phyloP scores from a whole-genome alignment of 2,329 filamentous ascomycete genomes.

The Penicillium janthinellum region DNA sequence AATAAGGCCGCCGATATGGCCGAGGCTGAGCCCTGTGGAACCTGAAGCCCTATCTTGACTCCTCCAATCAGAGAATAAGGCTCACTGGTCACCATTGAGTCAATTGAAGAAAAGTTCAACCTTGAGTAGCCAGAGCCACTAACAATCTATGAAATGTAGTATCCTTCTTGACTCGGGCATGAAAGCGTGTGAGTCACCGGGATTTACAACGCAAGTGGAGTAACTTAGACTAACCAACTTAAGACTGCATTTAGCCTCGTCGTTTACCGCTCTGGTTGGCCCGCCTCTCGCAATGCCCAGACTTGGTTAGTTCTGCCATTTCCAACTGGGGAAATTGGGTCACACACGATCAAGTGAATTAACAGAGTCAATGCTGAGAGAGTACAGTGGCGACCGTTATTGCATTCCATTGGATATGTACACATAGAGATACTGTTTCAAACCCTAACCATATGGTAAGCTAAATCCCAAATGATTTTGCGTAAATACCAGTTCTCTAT shows the following conservation, averaged over 20 bases:
- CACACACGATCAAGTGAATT: too few relatives aligned
- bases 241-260: background rate
- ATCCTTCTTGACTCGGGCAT: background rate
- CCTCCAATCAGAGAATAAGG: background rate
- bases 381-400: too few relatives aligned
- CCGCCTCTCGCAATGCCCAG: background rate
- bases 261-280: background rate
- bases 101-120: background rate
- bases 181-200: constrained; percentile 4
- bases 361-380: too few relatives aligned
- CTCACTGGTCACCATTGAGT: background rate
- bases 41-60: background rate
- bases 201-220: background rate
- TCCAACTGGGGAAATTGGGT: background rate
- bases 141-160: too few relatives aligned
- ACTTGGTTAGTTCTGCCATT: background rate
- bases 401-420: too few relatives aligned
- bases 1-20: too few relatives aligned
- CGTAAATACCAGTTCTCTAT: too few relatives aligned
- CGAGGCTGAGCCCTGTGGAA: background rate
- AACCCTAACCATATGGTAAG: too few relatives aligned
- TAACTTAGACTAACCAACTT: background rate
- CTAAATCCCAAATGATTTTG: too few relatives aligned
- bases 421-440: too few relatives aligned
- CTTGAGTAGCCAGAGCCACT: too few relatives aligned